Conservation (phyloP, 345 rosid species). For the Populus tremula region DNA sequence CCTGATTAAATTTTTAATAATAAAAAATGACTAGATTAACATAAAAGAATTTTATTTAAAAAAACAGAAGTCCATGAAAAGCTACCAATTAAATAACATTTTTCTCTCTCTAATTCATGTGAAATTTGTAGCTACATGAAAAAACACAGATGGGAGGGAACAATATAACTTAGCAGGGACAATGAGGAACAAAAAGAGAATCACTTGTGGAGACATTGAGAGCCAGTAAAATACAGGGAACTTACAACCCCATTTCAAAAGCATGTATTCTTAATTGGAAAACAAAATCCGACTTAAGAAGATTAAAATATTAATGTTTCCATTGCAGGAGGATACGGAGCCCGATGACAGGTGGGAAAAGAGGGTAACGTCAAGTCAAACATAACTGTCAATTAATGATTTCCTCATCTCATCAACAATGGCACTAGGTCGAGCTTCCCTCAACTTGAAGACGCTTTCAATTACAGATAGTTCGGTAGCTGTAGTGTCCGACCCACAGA, state of each 20-base stretch:
- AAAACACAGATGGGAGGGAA: no score
- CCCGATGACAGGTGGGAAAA: not conserved
- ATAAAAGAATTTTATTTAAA: no score
- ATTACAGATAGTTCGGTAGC: conserved; percentile 84
- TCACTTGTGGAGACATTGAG: not conserved
- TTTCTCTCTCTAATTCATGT: no score
- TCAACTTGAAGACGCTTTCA: conserved; percentile 83
- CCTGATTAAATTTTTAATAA: no score
- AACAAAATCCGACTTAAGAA: not conserved
- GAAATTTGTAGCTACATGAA: no score
- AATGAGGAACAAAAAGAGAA: not conserved
- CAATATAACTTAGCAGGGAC: not conserved
- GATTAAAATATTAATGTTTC: not conserved
- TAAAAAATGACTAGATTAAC: no score
- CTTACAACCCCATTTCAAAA: not conserved
- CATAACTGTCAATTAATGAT: conserved; percentile 76
- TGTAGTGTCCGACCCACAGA: conserved; percentile 93
- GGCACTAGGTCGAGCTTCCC: conserved; percentile 85
- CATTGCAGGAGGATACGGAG: not conserved
- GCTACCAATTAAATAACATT: no score
- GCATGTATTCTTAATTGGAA: not conserved
- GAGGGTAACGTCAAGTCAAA: conserved; percentile 20
- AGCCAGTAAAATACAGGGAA: not conserved
- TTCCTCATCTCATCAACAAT: conserved; percentile 89
- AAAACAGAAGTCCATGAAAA: no score